phyloP scores from a whole-genome alignment of 2,329 filamentous ascomycete genomes.

The Xylaria sp. region DNA sequence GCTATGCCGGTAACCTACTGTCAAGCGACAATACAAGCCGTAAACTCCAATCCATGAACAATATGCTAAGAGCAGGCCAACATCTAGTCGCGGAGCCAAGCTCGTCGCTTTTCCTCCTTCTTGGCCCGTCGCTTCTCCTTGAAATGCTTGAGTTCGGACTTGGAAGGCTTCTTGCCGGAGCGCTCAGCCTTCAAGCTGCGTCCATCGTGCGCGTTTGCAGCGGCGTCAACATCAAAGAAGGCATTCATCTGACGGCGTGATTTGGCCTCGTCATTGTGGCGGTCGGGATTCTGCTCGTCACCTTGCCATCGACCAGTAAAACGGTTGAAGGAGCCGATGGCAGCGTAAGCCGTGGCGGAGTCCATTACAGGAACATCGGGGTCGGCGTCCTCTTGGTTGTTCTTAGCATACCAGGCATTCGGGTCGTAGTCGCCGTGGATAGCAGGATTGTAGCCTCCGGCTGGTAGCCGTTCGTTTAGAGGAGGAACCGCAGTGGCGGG shows the following conservation, averaged over 20 bases:
- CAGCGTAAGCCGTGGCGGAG: conserved; percentile 65
- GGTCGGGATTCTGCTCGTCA: conserved; percentile 73
- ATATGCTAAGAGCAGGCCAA: background rate
- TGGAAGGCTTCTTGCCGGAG: conserved; percentile 82
- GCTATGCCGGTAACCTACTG: conserved; percentile 29
- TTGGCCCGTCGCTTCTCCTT: conserved; percentile 88
- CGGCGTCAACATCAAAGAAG: conserved; percentile 95
- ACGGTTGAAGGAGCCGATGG: conserved; percentile 85
- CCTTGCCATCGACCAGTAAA: conserved; percentile 87
- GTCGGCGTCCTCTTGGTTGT: conserved; percentile 53
- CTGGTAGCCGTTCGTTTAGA: conserved; percentile 55
- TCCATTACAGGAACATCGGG: conserved; percentile 49
- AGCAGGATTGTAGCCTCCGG: conserved; percentile 90
- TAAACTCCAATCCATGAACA: conserved; percentile 31
- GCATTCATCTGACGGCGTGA: conserved; percentile 88
- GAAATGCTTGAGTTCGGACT: conserved; percentile 88
- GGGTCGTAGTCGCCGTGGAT: conserved; percentile 98
- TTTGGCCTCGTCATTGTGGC: conserved; percentile 89
- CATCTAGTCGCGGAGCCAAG: conserved; percentile 86
- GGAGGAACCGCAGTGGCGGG: conserved; percentile 46
- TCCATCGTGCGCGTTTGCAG: conserved; percentile 89
- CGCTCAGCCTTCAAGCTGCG: conserved; percentile 92
- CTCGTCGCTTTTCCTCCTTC: conserved; percentile 94
- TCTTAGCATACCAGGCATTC: conserved; percentile 89
- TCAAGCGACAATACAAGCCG: conserved; percentile 29